Evolutionary conservation across 2,329 filamentous ascomycete species (phyloP).

Genomic region (Colletotrichum eremochloae): DNA sequence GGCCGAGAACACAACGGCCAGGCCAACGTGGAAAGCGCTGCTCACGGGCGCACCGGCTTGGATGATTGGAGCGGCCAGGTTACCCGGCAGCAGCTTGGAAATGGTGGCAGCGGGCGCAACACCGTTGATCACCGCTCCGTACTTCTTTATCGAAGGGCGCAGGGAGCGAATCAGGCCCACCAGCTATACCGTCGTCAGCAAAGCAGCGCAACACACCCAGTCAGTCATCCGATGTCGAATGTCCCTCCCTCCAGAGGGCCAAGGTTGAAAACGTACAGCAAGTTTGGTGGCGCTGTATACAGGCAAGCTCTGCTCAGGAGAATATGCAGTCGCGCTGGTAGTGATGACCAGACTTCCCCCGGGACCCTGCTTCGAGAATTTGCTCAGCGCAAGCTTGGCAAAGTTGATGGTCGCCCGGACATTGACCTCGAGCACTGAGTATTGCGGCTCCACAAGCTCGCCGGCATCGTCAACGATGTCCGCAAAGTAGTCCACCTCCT

Average conservation of each 20-base stretch:
- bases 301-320: conserved; percentile 53
- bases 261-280: conserved; percentile 21
- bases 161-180: conserved; percentile 13
- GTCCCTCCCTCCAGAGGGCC: too few relatives aligned
- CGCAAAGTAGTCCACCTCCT: conserved; percentile 50
- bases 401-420: conserved; percentile 49
- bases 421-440: conserved; percentile 52
- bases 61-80: conserved; percentile 51
- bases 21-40: conserved; percentile 50
- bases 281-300: conserved; percentile 48
- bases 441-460: conserved; percentile 47
- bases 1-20: conserved; percentile 55
- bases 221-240: too few relatives aligned
- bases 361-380: conserved; percentile 44
- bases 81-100: conserved; percentile 48
- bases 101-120: conserved; percentile 55
- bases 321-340: conserved; percentile 53
- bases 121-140: conserved; percentile 49
- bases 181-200: neutral
- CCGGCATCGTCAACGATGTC: conserved; percentile 49
- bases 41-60: conserved; percentile 50
- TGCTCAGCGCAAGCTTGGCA: conserved; percentile 50
- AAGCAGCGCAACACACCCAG: too few relatives aligned
- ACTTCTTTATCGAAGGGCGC: neutral
- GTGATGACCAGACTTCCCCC: conserved; percentile 54